These are phyloP conservation scores for Aegle marmelos DNA, from an alignment of 345 rosid species.

Conservation along the genomic window DNA sequence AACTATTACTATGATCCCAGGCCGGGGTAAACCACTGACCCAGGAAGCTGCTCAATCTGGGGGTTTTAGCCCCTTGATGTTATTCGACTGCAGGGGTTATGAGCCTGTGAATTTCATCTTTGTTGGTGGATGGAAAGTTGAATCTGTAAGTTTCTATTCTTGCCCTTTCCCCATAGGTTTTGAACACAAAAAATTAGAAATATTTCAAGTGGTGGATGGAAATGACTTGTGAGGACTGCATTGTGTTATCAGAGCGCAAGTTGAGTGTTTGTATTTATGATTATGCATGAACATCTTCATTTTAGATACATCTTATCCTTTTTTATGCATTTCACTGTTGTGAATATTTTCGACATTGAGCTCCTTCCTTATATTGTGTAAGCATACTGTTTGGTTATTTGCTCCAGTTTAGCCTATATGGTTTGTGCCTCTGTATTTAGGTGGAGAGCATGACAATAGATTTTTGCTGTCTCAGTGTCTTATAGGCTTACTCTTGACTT, in stretches of 20 bases:
- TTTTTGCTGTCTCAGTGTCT: not conserved
- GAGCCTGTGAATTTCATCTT: slow-evolving; percentile 74
- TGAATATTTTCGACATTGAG: not conserved
- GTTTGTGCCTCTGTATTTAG: not conserved
- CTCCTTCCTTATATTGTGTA: not conserved
- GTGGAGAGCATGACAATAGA: not conserved
- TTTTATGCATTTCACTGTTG: not conserved
- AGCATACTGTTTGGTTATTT: not conserved
- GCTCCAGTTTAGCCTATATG: not conserved
- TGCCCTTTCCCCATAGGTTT: not conserved
- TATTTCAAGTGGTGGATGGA: slow-evolving; percentile 5
- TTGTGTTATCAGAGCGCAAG: not conserved
- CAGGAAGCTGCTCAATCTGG: slow-evolving; percentile 54
- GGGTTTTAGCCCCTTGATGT: slow-evolving; percentile 70
- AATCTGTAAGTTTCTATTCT: slow-evolving; percentile 61
- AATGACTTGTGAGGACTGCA: not conserved
- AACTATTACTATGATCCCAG: slow-evolving; percentile 69
- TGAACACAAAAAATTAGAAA: not conserved
- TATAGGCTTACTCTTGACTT: not conserved
- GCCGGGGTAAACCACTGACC: slow-evolving; percentile 64
- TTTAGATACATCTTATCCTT: not conserved
- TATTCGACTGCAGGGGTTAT: slow-evolving; percentile 78
- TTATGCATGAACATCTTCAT: not conserved
- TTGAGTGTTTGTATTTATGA: not conserved
- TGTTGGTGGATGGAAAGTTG: slow-evolving; percentile 67